Base-by-base conservation (phyloP, 352 stramenopile genomes). In the Phytophthora aleatoria region DNA sequence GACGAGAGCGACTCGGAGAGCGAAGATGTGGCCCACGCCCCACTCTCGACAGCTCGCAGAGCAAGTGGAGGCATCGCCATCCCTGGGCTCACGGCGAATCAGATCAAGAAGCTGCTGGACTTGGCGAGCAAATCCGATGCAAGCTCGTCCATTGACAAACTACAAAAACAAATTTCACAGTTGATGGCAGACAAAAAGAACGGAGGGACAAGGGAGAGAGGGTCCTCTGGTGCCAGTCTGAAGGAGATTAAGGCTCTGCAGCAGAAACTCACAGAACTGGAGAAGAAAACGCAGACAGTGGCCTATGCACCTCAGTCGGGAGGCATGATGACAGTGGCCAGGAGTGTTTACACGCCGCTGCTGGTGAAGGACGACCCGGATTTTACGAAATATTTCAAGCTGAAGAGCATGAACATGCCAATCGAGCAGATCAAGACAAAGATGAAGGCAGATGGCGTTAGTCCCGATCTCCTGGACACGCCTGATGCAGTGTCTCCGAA, bases 371-470 rank as follows among this genome's bases (percentile, higher is more conserved):
- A 92, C 43, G 85, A 94, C 60, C 79, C 84, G 7, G 75, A 57
- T 13, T 89, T 92, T 38, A 69, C 71, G 10, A 92, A 89, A 36
- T 96, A 94, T 61, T 96, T 96, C 65, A 93, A 93, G 61, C 61
- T 96, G 5, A 89, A 92, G 53, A 68, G 77, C 28, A 85, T 94
- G 75, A 69, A 75, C 26, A 96, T 96, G 84, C 82, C 85, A 0
- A 49, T 80, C 0, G 87, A 94, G 2, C 82, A 94, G 56, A 91
- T 96, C 64, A 90, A 90, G 49, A 61, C 53, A 4, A 94, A 94
- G 45, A 96, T 96, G 83, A 68, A 89, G 50, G 67, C 73, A 2
- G 85, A 95, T 47, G 87, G 85, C 4, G 72, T 94, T 10, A 73
- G 75, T 39, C 68, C 83, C 5, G 61, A 64, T 15, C 64, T 95